Percentiles rank a stretch among this genome's conserved stretches.
These are phyloP conservation scores for Pseudozyma sp. DNA, from an alignment of 1,284 basidiomycete genomes.

Conservation along the genomic window DNA sequence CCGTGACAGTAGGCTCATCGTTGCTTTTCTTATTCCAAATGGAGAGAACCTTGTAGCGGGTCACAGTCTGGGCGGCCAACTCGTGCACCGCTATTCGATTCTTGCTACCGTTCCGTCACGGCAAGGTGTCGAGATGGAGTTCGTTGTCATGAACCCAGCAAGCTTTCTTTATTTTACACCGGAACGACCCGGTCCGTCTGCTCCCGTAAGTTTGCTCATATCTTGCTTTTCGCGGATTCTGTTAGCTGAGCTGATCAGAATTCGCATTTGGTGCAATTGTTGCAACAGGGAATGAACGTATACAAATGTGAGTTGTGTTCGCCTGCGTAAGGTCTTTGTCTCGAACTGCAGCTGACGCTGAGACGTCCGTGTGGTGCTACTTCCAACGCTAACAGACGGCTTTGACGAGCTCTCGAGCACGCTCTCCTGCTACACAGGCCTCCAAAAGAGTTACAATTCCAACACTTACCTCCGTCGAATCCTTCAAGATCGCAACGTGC, in stretches of 20 bases:
- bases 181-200: conserved; percentile 15
- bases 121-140: conserved; percentile 8
- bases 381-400: conserved; percentile 20
- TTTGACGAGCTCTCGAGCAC: conserved; percentile 21
- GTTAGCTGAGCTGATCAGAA: neutral
- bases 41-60: conserved; percentile 22
- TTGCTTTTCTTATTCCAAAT: too few species aligned
- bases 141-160: conserved; percentile 43
- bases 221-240: neutral
- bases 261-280: neutral
- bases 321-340: too few species aligned
- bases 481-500: conserved; percentile 14
- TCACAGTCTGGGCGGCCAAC: conserved; percentile 47
- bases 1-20: too few species aligned
- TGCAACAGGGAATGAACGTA: conserved; percentile 29
- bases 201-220: conserved; percentile 6
- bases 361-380: too few species aligned
- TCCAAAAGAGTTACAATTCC: neutral
- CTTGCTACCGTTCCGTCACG: conserved; percentile 9
- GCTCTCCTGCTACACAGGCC: conserved; percentile 6
- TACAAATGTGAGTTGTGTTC: conserved; percentile 60
- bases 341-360: neutral
- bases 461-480: conserved; percentile 9
- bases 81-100: conserved; percentile 45
- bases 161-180: conserved; percentile 38